Evolutionary conservation across 768 basidiomycete species (phyloP).

Genomic region (Mycena chlorophos): DNA sequence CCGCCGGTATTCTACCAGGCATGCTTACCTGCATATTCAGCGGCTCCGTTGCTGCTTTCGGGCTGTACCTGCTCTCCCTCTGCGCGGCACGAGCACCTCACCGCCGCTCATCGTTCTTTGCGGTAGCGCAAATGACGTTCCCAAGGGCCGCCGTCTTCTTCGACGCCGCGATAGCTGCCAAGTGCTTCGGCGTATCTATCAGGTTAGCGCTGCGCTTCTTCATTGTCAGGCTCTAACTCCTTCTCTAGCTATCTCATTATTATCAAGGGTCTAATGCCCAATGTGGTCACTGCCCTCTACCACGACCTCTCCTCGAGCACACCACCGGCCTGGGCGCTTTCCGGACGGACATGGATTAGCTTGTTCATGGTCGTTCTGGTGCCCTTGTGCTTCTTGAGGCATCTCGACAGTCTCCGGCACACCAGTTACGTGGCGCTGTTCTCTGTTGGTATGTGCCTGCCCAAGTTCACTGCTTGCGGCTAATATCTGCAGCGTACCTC

Average conservation of each 20-base stretch:
- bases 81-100: conserved; percentile 79
- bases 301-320: conserved; percentile 70
- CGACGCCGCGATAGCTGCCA: conserved; percentile 91
- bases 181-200: conserved; percentile 95
- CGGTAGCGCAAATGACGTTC: conserved; percentile 82
- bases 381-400: conserved; percentile 82
- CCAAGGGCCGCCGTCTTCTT: conserved; percentile 87
- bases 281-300: conserved; percentile 80
- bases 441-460: conserved; percentile 70
- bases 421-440: conserved; percentile 91
- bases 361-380: conserved; percentile 74
- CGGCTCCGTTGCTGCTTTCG: conserved; percentile 74
- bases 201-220: conserved; percentile 46
- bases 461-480: conserved; percentile 1
- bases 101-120: conserved; percentile 80
- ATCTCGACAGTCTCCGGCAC: conserved; percentile 82
- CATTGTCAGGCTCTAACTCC: background rate
- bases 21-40: conserved; percentile 85
- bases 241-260: conserved; percentile 78
- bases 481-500: conserved; percentile 58
- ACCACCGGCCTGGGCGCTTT: conserved; percentile 75
- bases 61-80: conserved; percentile 83
- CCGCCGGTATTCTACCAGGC: conserved; percentile 87
- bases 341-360: conserved; percentile 81
- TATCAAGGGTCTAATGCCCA: conserved; percentile 91